Evolutionary conservation across 129 eudicot species (phyloP).

Genomic region (Chrysanthemum makinoi): DNA sequence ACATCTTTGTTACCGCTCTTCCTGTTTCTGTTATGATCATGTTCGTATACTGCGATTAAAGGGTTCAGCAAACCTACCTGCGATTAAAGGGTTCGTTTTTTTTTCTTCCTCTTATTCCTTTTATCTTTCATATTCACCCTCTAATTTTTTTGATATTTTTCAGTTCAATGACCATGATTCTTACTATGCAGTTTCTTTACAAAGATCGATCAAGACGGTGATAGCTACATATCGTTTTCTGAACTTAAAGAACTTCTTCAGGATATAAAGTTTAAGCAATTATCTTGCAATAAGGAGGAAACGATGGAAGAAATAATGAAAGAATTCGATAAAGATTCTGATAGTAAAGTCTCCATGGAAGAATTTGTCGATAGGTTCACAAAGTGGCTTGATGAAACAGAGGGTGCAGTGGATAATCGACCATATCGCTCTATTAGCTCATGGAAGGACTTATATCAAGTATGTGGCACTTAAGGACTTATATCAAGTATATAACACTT

Average conservation of each 20-base stretch:
- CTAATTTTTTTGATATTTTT: neutral
- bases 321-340: too few species aligned
- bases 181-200: neutral
- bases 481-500: too few species aligned
- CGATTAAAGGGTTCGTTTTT: conserved; percentile 38
- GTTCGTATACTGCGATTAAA: conserved; percentile 49
- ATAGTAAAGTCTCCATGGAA: too few species aligned
- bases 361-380: conserved; percentile 49
- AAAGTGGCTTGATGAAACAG: conserved; percentile 65
- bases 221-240: too few species aligned
- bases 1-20: conserved; percentile 40
- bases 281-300: conserved; percentile 46
- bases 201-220: too few species aligned
- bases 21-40: conserved; percentile 47
- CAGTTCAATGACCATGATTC: neutral
- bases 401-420: conserved; percentile 32
- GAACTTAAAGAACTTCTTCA: too few species aligned
- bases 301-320: too few species aligned
- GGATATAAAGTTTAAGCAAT: too few species aligned
- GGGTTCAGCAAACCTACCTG: conserved; percentile 52
- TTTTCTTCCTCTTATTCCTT: neutral
- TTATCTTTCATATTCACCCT: neutral
- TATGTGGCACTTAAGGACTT: neutral
- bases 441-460: conserved; percentile 21
- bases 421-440: too few species aligned